Base-by-base conservation (phyloP, 495 filamentous ascomycete species). In the Ascobolus immersus region DNA sequence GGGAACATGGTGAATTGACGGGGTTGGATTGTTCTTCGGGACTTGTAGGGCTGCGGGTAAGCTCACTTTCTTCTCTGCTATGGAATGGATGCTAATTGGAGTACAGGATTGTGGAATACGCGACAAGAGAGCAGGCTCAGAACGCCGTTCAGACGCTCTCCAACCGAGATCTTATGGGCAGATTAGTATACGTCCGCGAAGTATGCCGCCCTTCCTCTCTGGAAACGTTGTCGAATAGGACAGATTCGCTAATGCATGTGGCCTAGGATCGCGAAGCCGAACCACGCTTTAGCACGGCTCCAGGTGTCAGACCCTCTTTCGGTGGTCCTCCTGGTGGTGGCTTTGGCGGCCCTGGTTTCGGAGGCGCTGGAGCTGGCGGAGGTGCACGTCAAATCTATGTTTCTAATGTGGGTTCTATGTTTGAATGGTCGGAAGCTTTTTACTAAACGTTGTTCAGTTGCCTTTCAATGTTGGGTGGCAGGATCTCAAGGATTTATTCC, bases 41-140 rank as follows among this genome's bases (percentile, higher is more conserved):
- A 69, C 58, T 55, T 91, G 73, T 93, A 96, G 86, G 86, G 89
- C 80, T 96, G 86, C 84, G 89, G 82, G 84, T 92, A 69, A 67
- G 79, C 67, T 17, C 9, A 10, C 3, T 17, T 31, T 2, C 10
- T 15, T 15, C n/a, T 31, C 4, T 17, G 4, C 4, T 14, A 4
- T 13, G 0, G 28, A 13, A 31, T 17, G 14, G 2, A 33, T 24
- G 30, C 45, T 56, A 41, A 58, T 41, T 26, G 24, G 24, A 34
- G 12, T 23, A 14, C 39, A 92, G 86, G 65, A 96, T 96, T 79
- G 86, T 96, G 73, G 86, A 96, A 73, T 96, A 94, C 70, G 86
- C 86, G 44, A 92, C 84, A 43, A 78, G 81, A 70, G 89, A 96
- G 49, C 80, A 94, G 74, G 86, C 86, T 48, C 89, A 94, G 57